These are phyloP conservation scores for Xylariaceae sp. DNA, from an alignment of 2,329 filamentous ascomycete genomes.

Conservation along the genomic window DNA sequence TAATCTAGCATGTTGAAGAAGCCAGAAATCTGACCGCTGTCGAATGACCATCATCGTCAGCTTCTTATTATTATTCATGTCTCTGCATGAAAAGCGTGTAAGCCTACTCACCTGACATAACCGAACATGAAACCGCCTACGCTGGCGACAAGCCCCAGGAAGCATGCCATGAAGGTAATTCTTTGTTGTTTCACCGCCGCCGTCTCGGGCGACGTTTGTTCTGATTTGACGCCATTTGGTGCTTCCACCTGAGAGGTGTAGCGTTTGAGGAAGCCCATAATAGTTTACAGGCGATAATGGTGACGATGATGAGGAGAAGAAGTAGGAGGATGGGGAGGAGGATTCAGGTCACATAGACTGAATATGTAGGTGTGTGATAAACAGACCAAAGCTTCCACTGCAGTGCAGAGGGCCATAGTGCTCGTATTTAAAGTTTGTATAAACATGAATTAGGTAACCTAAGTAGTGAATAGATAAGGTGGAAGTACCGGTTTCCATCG, in stretches of 20 bases:
- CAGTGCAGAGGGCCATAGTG: background rate
- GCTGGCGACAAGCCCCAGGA: conserved; percentile 55
- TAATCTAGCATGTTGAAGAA: conserved; percentile 65
- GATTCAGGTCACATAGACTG: background rate
- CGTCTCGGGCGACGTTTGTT: conserved; percentile 8
- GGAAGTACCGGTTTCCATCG: too few species aligned
- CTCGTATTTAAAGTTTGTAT: background rate
- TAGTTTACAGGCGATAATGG: too few species aligned
- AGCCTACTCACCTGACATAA: conserved; percentile 51
- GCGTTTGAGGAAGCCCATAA: conserved; percentile 36
- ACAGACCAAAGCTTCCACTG: background rate
- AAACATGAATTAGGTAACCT: background rate
- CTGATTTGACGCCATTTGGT: conserved; percentile 19
- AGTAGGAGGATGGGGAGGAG: background rate
- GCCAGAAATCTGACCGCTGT: conserved; percentile 61
- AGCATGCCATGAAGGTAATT: conserved; percentile 44
- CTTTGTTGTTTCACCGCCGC: conserved; percentile 22
- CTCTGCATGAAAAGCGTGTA: too few species aligned
- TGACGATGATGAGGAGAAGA: too few species aligned
- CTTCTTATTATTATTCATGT: too few species aligned
- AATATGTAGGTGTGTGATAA: background rate
- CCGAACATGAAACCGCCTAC: conserved; percentile 62
- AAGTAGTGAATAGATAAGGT: too few species aligned
- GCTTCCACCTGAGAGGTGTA: conserved; percentile 32
- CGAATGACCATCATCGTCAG: background rate